A percentile compares a stretch with the other conserved stretches of the same genome.
Evolutionary conservation across 495 filamentous ascomycete genomes (phyloP).

Genomic region (Parathielavia hyrcaniae): DNA sequence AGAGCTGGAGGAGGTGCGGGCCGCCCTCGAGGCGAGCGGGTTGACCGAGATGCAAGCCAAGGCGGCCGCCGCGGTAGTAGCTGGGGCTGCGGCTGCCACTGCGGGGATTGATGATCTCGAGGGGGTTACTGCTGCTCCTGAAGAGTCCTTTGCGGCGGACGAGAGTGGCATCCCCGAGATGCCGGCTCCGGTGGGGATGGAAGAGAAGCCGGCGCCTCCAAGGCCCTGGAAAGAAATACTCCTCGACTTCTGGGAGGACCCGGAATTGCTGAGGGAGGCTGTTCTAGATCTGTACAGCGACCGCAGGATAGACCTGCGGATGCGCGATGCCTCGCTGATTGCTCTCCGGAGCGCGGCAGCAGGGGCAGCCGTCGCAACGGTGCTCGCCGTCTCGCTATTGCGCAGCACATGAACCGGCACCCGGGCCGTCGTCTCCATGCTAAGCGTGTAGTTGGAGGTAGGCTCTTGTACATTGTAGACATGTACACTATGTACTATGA

Average conservation of each 20-base stretch:
- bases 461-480: constrained; percentile 5
- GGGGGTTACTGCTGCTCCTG: neutral
- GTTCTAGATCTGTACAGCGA: constrained; percentile 63
- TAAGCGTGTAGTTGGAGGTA: neutral
- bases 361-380: constrained; percentile 58
- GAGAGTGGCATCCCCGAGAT: neutral
- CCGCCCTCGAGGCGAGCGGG: constrained; percentile 26
- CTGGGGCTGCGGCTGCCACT: neutral
- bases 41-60: constrained; percentile 18
- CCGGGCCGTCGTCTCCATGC: too few species aligned
- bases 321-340: constrained; percentile 66
- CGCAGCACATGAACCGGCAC: constrained; percentile 26
- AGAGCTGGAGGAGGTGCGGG: constrained; percentile 25
- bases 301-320: constrained; percentile 56
- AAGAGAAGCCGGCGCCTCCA: constrained; percentile 21
- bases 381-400: constrained; percentile 53
- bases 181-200: neutral
- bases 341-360: constrained; percentile 66
- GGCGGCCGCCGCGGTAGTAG: constrained; percentile 15
- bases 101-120: neutral
- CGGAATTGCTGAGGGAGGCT: constrained; percentile 28
- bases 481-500: constrained; percentile 2
- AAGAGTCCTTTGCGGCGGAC: neutral
- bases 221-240: constrained; percentile 46
- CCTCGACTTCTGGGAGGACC: constrained; percentile 33